Conservation (phyloP, 1,284 basidiomycete species). For the Omphalotus olearius region DNA sequence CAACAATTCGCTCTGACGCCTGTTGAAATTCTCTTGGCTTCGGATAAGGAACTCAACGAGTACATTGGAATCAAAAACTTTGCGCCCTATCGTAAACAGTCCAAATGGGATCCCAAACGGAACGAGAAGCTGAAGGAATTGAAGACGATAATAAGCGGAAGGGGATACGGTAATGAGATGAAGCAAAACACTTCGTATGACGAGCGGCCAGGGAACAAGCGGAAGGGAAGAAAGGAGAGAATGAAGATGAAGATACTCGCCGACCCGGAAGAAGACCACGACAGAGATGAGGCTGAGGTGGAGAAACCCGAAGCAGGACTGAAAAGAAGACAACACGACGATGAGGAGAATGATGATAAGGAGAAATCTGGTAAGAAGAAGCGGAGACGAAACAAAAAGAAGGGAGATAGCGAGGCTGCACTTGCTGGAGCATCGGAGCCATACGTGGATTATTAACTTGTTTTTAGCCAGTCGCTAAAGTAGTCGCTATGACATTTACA, state of each 20-base stretch:
- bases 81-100: slow-evolving; percentile 79
- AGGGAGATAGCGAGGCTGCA: slow-evolving; percentile 2
- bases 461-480: too few relatives aligned
- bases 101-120: slow-evolving; percentile 62
- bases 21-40: slow-evolving; percentile 88
- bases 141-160: slow-evolving; percentile 49
- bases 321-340: not conserved
- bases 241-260: slow-evolving; percentile 40
- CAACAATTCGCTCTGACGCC: slow-evolving; percentile 75
- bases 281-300: slow-evolving; percentile 15
- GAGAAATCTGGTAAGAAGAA: slow-evolving; percentile 26
- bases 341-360: slow-evolving; percentile 5
- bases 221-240: slow-evolving; percentile 76
- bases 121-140: slow-evolving; percentile 73
- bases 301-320: not conserved
- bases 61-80: slow-evolving; percentile 87
- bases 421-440: not conserved
- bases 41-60: slow-evolving; percentile 90
- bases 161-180: slow-evolving; percentile 18
- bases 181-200: slow-evolving; percentile 20
- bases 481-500: not conserved
- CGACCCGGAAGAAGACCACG: slow-evolving; percentile 18
- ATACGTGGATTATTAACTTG: not conserved
- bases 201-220: slow-evolving; percentile 49
- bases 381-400: slow-evolving; percentile 33